Conservation (phyloP, 2,329 filamentous ascomycete species). For the Tolypocladium album region DNA sequence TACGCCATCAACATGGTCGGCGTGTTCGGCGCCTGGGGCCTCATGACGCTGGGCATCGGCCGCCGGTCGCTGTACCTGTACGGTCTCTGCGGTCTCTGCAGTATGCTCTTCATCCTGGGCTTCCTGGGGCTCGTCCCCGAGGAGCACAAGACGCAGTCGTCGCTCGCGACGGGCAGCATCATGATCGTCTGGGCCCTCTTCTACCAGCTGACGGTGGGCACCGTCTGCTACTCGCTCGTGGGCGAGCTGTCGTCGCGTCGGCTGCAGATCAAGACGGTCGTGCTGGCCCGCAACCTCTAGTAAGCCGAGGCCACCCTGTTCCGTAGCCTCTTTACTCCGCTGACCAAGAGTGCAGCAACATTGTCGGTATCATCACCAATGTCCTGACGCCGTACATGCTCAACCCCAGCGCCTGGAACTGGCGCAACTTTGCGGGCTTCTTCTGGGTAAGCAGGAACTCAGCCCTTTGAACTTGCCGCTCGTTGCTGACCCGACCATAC, state of each 20-base stretch:
- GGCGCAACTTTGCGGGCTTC: constrained; percentile 79
- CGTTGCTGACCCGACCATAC: not conserved
- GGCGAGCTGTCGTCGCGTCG: constrained; percentile 73
- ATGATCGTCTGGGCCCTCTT: constrained; percentile 75
- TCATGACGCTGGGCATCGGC: constrained; percentile 67
- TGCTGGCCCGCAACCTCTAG: constrained; percentile 71
- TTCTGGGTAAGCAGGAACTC: constrained; percentile 51
- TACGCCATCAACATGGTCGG: constrained; percentile 68
- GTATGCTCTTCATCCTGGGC: constrained; percentile 73
- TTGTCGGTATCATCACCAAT: constrained; percentile 71
- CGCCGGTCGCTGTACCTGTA: constrained; percentile 67
- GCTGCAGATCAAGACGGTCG: constrained; percentile 84
- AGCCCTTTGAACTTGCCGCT: not conserved
- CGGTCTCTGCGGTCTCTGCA: constrained; percentile 61
- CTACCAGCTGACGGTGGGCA: constrained; percentile 82
- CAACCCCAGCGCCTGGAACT: constrained; percentile 78
- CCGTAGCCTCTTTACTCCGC: not conserved
- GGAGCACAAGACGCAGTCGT: constrained; percentile 45
- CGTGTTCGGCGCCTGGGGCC: constrained; percentile 69
- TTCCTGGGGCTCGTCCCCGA: constrained; percentile 68
- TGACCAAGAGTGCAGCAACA: constrained; percentile 39
- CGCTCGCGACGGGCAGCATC: constrained; percentile 71
- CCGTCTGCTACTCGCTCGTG: constrained; percentile 82
- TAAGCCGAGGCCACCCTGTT: constrained; percentile 22
- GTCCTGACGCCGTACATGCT: constrained; percentile 89